Conservation (phyloP, 2,329 filamentous ascomycete genomes). For the Sclerotinia glacialis region DNA sequence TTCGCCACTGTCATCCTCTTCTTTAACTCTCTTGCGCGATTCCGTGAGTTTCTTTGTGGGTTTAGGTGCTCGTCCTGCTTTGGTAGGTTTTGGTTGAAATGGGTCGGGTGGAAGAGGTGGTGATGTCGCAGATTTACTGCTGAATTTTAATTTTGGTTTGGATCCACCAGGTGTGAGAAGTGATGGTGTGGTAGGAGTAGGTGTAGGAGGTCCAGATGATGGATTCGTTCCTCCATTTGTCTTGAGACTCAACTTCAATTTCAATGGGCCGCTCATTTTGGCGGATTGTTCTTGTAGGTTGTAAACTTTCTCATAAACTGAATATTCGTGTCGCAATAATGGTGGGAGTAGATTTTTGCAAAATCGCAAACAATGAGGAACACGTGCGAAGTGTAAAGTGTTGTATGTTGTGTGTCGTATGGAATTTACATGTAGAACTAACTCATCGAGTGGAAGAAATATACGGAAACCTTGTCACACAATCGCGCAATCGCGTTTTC, state of each 20-base stretch:
- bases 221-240: conserved; percentile 16
- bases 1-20: conserved; percentile 52
- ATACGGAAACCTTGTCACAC: conserved; percentile 21
- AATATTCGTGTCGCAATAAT: neutral
- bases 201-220: conserved; percentile 17
- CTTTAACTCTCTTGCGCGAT: conserved; percentile 57
- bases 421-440: neutral
- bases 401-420: too few relatives aligned
- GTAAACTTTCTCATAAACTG: neutral
- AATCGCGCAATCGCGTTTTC: conserved; percentile 19
- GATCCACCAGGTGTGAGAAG: conserved; percentile 29
- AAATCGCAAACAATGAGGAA: neutral
- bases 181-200: conserved; percentile 27
- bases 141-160: conserved; percentile 38
- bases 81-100: conserved; percentile 48
- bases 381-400: too few relatives aligned
- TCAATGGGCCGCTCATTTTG: conserved; percentile 31
- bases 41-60: conserved; percentile 57
- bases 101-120: conserved; percentile 26
- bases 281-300: neutral
- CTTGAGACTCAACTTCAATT: conserved; percentile 27
- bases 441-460: conserved; percentile 3
- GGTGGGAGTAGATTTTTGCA: neutral
- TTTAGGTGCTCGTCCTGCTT: conserved; percentile 58
- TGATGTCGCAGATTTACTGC: conserved; percentile 30